Base-by-base conservation (phyloP, 129 eudicot genomes). In the Artemisia annua region DNA sequence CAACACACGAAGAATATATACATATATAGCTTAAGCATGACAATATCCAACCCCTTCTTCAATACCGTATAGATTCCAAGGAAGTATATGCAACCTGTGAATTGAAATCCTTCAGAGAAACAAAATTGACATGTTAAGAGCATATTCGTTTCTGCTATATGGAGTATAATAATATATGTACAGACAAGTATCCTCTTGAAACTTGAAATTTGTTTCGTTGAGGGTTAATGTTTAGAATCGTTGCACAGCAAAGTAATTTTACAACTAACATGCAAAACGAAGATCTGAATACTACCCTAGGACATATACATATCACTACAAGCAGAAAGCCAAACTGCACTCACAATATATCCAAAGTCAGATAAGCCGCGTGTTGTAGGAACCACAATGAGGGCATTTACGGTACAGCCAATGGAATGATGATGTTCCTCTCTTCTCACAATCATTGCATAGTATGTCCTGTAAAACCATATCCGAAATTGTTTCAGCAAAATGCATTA, bases 361-460 rank as follows among this genome's bases (percentile, higher is more conserved):
- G 61, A 93, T 65, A 49, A 78, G 83, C 63, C 95, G 84, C 44
- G 96, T 89, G 67, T 89, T 89, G 77, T 87, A 89, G 35, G 98
- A 93, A 66, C 98, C 92, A 73, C 98, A 89, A 66, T 56, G 35
- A 49, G 85, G 77, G 82, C 98, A 93, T 83, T 93, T 93, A 84
- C 83, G 98, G 79, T 93, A 79, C 39, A 79, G 64, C 92, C 92
- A 89, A 71, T 93, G 98, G 63, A 89, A 93, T 2, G 96, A 50
- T 72, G 88, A 77, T 26, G 72, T 77, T 82, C 96, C 98, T 83
- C 81, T 82, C 85, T 84, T 87, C 81, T 86, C 96, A 75, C 98
- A 93, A 53, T 93, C 98, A 62, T 93, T 93, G 91, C 98, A 93
- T 75, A 90, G 65, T 78, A 93, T 90, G 46, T 53, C 89, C 98